Base-by-base conservation (phyloP, 1,284 basidiomycete genomes). In the Apiotrichum montevideense region DNA sequence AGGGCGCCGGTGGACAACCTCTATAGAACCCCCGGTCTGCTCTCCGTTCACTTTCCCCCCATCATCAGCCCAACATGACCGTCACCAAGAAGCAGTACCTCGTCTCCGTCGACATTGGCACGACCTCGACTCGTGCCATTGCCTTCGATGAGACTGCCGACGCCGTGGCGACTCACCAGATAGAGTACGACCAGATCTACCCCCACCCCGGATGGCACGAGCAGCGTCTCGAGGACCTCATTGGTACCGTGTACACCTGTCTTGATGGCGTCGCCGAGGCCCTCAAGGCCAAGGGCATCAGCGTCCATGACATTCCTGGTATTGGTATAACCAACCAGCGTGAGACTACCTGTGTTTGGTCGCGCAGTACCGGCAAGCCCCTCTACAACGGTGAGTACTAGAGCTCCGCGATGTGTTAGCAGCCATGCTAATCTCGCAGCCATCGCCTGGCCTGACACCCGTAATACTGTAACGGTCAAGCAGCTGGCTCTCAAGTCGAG, bases 291-390 rank as follows among this genome's bases (percentile, higher is more conserved):
- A 79, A 81, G 33, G 89, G 92, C 3, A 72, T 69, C 67, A 89
- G 85, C 82, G 78, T 83, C 11, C 84, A 83, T 66, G 88, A 89
- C 71, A 80, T 98, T 72, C 94, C 94, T 75, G 88, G 88, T 57
- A 90, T 98, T 65, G 52, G 51, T 4, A 90, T 98, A 77, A 97
- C 95, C 49, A 98, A 97, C 73, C 95, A 98, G 79, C 86, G 96
- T 57, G 95, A 98, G 75, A 98, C 96, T 3, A 87, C 93, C 1
- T 86, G 98, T 15, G 90, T 87, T 4, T 98, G 95, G 96, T 90
- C 90, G 72, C 84, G 87, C 61, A 83, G 81, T 68, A 95, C 92
- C 1, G 94, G 95, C 51, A 87, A 89, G 74, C 87, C 91, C 0
- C 77, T 96, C 13, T 90, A 88, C 76, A 85, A 82, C 60, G 57